Evolutionary conservation across 176 grass and related monocot species (phyloP).

Genomic region (Dactylis glomerata): DNA sequence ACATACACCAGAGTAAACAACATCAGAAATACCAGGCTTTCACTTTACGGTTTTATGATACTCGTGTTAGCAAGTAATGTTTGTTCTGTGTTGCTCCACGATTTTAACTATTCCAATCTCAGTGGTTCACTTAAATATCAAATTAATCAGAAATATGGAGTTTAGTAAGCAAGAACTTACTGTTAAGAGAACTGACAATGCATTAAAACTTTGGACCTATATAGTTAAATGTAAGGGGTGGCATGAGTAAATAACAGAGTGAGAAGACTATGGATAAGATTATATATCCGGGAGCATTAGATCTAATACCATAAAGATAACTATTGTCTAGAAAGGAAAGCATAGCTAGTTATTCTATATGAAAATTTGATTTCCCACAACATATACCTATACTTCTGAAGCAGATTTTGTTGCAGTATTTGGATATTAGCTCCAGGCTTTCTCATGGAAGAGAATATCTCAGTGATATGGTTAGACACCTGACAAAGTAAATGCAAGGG

Average conservation of each 20-base stretch:
- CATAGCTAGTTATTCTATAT: not conserved
- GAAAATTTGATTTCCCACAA: not conserved
- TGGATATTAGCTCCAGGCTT: conserved; percentile 92
- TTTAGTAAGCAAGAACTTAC: not conserved
- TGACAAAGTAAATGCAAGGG: conserved; percentile 34
- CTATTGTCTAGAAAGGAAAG: not conserved
- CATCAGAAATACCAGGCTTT: not conserved
- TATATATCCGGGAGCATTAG: not conserved
- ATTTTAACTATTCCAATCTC: not conserved
- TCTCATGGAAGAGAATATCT: conserved; percentile 72
- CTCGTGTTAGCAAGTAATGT: not conserved
- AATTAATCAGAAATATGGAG: conserved; percentile 7
- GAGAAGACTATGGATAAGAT: conserved; percentile 1
- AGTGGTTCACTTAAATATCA: not conserved
- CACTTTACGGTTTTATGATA: not conserved
- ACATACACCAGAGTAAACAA: conserved; percentile 12
- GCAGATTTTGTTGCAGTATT: conserved; percentile 86
- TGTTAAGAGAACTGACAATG: not conserved
- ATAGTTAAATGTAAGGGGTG: not conserved
- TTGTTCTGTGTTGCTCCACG: not conserved
- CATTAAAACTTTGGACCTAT: not conserved
- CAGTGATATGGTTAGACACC: conserved; percentile 57
- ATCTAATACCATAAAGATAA: conserved; percentile 13
- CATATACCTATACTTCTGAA: conserved; percentile 75
- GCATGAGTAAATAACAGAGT: not conserved